Base-by-base conservation (phyloP, 2,329 filamentous ascomycete genomes). In the Colletotrichum sp. region DNA sequence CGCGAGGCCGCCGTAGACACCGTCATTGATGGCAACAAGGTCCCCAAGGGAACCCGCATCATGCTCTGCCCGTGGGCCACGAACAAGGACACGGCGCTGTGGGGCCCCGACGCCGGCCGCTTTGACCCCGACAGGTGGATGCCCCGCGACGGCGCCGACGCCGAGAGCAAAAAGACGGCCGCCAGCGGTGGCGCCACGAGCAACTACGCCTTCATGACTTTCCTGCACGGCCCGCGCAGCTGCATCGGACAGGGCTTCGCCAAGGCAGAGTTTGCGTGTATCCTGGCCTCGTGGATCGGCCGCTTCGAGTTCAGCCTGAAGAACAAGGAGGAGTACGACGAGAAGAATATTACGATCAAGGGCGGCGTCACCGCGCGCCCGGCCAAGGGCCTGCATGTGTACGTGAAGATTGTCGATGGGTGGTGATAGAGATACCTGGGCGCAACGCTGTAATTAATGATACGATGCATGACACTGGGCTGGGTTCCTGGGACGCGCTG, bases 191-290 rank as follows among this genome's bases (percentile, higher is more conserved):
- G 94, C 10, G 93, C 95, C 2, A 87, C 89, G 18, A 95, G 90
- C 79, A 97, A 96, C 84, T 98, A 94, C 82, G 91, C 93, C 1
- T 93, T 94, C 80, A 82, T 96, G 85, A 96, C 95, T 0, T 98
- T 98, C 85, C 84, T 98, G 75, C 95, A 98, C 82, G 96, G 96
- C 0, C 95, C 96, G 3, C 88, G 96, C 69, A 94, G 93, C 81
- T 98, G 96, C 82, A 98, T 98, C 79, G 96, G 96, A 0, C 90
- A 93, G 83, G 88, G 89, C 3, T 98, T 98, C 85, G 94, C 96
- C 0, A 93, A 92, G 82, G 92, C 93, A 1, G 96, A 98, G 87
- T 95, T 98, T 84, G 95, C 95, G 10, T 96, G 94, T 81, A 85
- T 98, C 77, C 82, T 98, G 63, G 96, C 95, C 26, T 90, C 91